Evolutionary conservation across 1,139 yeast species (phyloP), one percentile per base, ranked within the genome.

Genomic region (Suhomyces atakaporum): DNA sequence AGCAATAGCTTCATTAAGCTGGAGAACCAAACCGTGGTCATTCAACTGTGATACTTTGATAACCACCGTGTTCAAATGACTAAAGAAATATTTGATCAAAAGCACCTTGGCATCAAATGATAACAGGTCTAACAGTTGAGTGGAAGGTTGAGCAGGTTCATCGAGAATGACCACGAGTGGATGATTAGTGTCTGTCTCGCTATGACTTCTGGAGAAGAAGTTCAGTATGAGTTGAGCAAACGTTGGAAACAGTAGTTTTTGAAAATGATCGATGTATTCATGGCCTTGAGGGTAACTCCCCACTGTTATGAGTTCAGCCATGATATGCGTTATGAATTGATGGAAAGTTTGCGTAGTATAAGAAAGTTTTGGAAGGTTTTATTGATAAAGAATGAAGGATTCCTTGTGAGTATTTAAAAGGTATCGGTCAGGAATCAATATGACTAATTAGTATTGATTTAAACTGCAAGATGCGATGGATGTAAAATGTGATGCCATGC

Each of bases 1-100:
- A 14, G 51, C 41, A n/a, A 69, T 56, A 12, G 54, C 51, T 3
- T 48, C 50, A 43, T 66, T 58, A 27, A 67, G 50, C 7, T 50
- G 47, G 4, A 42, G 42, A 6, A 59, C 52, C 22, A 55, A 43
- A 12, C 38, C 33, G 16, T 31, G 30, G 16, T 56, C 41, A 16
- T 46, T 40, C 14, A 61, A 42, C n/a, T 47, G 49, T 1, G 49
- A 42, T 10, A 54, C 48, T 16, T 49, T 50, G 14, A 64, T 52
- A 5, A 62, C 59, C 7, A 73, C 51, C 18, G 69, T 48, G 47
- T 71, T 73, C 42, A 70, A 54, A 49, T 74, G 79, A 41, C 58
- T 57, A 51, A 73, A 74, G 44, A 60, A 68, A 54, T 63, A 67
- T 34, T 58, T 56, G 43, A 70, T 53, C 14, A 69, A 51, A 16